A percentile compares a stretch with the other conserved stretches of the same genome.
Evolutionary conservation across 2,329 filamentous ascomycete species (phyloP).

Genomic region (Epichloe coenophiala): DNA sequence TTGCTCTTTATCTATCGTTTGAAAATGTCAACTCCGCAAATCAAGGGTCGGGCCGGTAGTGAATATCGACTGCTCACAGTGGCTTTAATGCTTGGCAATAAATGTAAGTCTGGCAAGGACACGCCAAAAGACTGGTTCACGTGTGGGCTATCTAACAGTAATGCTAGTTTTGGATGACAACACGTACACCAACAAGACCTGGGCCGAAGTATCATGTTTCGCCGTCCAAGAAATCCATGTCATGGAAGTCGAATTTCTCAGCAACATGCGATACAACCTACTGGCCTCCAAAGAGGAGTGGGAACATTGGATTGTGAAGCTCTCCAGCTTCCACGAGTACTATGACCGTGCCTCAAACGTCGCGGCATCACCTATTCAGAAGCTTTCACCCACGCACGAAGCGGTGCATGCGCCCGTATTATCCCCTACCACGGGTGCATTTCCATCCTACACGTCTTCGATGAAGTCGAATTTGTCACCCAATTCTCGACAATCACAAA

Average conservation of each 20-base stretch:
- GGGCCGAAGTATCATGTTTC: slow-evolving; percentile 94
- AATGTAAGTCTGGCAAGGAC: slow-evolving; percentile 47
- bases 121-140: not conserved
- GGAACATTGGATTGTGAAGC: slow-evolving; percentile 72
- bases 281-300: slow-evolving; percentile 78
- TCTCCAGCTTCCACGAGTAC: slow-evolving; percentile 72
- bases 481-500: slow-evolving; percentile 21
- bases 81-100: slow-evolving; percentile 94
- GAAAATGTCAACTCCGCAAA: slow-evolving; percentile 77
- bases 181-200: slow-evolving; percentile 98
- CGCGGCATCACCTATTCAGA: slow-evolving; percentile 26
- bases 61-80: slow-evolving; percentile 89
- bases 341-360: slow-evolving; percentile 53
- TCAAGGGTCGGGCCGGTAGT: slow-evolving; percentile 84
- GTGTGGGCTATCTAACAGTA: not conserved
- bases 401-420: slow-evolving; percentile 31
- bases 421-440: slow-evolving; percentile 31
- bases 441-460: slow-evolving; percentile 21
- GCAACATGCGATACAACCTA: slow-evolving; percentile 93
- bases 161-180: slow-evolving; percentile 82
- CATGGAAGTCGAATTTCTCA: slow-evolving; percentile 99
- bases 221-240: slow-evolving; percentile 91
- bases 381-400: slow-evolving; percentile 26
- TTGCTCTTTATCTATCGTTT: slow-evolving; percentile 86
- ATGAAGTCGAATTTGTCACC: slow-evolving; percentile 27